A percentile compares a stretch with the other conserved stretches of the same genome.
Conservation (phyloP, 192 early-diverging fungal genomes). For the Coemansia sp. region DNA sequence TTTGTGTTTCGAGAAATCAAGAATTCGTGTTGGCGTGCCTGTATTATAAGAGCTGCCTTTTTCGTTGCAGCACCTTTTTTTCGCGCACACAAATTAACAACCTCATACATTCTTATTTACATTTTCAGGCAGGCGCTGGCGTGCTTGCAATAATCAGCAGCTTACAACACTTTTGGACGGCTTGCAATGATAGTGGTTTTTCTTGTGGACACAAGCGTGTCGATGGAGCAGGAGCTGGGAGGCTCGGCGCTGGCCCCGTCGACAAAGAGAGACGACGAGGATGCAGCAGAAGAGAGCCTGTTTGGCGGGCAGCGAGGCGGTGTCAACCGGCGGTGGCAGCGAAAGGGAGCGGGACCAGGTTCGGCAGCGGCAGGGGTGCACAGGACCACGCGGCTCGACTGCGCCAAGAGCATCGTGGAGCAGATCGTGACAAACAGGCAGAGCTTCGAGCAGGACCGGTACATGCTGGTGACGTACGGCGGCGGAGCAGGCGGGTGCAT, state of each 20-base stretch:
- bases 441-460: conserved; percentile 66
- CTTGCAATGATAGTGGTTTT: conserved; percentile 60
- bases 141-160: no score
- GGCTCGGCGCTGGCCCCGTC: background rate
- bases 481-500: conserved; percentile 33
- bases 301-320: conserved; percentile 29
- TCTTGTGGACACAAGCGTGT: conserved; percentile 79
- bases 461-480: conserved; percentile 74
- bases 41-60: no score
- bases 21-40: no score
- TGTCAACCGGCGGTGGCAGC: conserved; percentile 49
- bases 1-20: no score
- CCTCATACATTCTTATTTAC: background rate
- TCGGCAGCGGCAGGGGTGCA: conserved; percentile 4
- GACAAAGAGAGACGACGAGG: conserved; percentile 16
- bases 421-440: conserved; percentile 62
- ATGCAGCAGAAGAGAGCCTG: conserved; percentile 28
- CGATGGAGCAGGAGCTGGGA: conserved; percentile 67
- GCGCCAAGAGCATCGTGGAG: conserved; percentile 76
- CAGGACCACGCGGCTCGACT: conserved; percentile 58
- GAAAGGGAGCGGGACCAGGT: conserved; percentile 18
- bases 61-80: no score
- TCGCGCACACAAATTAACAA: conserved; percentile 1
- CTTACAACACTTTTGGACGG: no score
- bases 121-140: background rate